Base-by-base conservation (phyloP, 225 moss, liverwort and hornwort genomes). In the Polytrichum formosum region DNA sequence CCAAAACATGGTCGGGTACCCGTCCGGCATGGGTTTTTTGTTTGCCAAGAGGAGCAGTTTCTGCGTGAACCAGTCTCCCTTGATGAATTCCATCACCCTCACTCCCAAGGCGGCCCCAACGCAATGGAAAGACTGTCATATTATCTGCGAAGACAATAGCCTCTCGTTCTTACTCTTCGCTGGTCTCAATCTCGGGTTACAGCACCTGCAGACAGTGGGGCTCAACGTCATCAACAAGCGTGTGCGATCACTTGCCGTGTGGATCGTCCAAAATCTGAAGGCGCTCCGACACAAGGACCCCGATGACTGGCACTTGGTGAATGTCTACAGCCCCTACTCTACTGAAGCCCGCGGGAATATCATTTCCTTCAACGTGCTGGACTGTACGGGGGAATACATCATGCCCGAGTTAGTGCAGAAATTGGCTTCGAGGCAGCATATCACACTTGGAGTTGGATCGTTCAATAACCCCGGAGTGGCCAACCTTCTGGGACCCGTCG, bases 221-320 rank as follows among this genome's bases (percentile, higher is more conserved):
- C 64, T 91, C 4, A 67, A 61, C 5, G 70, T 88, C 1, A 77
- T 95, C 21, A 81, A 78, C 66, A 91, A 81, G 65, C 87, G 95
- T 66, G 90, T 91, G 64, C 77, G 79, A 79, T 80, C 86, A 5
- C 83, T 95, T 6, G 71, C 85, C 9, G 70, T 89, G 6, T 95
- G 93, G 93, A 81, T 93, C 5, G 79, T 93, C 17, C 91, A 84
- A 54, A 90, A 80, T 18, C 75, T 95, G n/a, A 77, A 84, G 27
- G 83, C 86, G 23, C 80, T 95, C 17, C 80, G 84, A 30, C 95
- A 95, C 13, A 90, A 92, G 66, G 95, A 87, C 65, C 90, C 90
- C 9, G 74, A 85, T 37, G 90, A 90, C 26, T 77, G 80, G 72
- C 90, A 89, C 58, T 78, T 95, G 56, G 74, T 88, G 37, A 78